These are phyloP conservation scores for Lagerstroemia speciosa DNA, from an alignment of 345 rosid genomes.

Conservation along the genomic window DNA sequence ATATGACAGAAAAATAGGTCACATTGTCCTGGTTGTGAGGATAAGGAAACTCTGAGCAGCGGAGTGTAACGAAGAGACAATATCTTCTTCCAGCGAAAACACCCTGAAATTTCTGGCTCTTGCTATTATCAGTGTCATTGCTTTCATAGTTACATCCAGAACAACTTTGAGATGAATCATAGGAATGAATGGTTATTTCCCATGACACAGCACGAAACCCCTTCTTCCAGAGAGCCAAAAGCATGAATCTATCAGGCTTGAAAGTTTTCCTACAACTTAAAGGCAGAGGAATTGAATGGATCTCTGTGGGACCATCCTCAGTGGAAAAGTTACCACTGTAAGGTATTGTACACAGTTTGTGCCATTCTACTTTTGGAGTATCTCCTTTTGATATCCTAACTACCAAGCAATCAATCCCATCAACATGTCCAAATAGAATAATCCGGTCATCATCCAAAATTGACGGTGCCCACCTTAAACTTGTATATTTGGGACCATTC, in stretches of 20 bases:
- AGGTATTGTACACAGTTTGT: conserved; percentile 63
- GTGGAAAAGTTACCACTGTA: conserved; percentile 28
- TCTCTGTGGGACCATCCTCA: conserved; percentile 50
- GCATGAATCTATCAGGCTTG: conserved; percentile 44
- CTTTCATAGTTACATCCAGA: conserved; percentile 40
- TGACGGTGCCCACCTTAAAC: conserved; percentile 81
- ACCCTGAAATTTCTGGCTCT: conserved; percentile 37
- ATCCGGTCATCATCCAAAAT: conserved; percentile 40
- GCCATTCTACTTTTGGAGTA: conserved; percentile 29
- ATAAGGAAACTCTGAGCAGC: conserved; percentile 60
- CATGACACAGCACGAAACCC: conserved; percentile 60
- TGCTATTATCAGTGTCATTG: conserved; percentile 21
- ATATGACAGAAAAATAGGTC: conserved; percentile 58
- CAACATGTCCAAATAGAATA: conserved; percentile 60
- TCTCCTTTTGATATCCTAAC: conserved; percentile 35
- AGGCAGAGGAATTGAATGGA: conserved; percentile 46
- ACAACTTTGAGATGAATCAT: conserved; percentile 26
- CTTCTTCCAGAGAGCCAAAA: conserved; percentile 62
- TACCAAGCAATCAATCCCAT: conserved; percentile 82
- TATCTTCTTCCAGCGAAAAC: conserved; percentile 37
- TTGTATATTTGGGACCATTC: conserved; percentile 40
- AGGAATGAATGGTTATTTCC: conserved; percentile 57
- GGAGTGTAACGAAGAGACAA: conserved; percentile 40
- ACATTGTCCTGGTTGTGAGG: conserved; percentile 39
- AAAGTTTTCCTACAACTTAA: conserved; percentile 42